Conservation (phyloP, 2,329 filamentous ascomycete genomes). For the Venturia asperata region DNA sequence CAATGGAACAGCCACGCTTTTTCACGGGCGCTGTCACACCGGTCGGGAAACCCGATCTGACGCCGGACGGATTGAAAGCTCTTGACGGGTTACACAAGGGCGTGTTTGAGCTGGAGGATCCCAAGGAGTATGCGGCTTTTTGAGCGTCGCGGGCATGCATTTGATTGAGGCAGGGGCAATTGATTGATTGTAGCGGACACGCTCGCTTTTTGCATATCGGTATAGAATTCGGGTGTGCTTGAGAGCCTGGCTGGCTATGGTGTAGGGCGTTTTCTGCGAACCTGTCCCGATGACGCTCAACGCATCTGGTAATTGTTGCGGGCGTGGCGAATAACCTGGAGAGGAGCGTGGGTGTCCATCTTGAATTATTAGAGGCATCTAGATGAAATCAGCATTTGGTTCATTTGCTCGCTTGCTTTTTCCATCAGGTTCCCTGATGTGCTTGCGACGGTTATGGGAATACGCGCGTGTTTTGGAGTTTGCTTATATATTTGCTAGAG, state of each 20-base stretch:
- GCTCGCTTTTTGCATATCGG: conserved; percentile 7
- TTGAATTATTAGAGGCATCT: no score
- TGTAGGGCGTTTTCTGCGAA: neutral
- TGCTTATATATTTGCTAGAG: no score
- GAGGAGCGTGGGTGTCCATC: no score
- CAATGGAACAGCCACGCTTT: conserved; percentile 59
- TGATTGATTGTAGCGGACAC: neutral
- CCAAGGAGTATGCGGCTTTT: conserved; percentile 36
- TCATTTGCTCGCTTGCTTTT: no score
- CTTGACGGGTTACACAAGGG: conserved; percentile 50
- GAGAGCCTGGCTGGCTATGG: neutral
- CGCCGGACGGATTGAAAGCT: conserved; percentile 52
- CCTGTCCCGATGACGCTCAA: neutral
- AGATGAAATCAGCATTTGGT: no score
- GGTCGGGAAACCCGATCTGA: conserved; percentile 56
- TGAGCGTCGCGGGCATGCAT: neutral
- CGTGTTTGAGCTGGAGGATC: conserved; percentile 43
- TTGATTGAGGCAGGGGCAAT: neutral
- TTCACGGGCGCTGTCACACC: conserved; percentile 61
- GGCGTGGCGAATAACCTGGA: no score
- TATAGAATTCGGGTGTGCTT: neutral
- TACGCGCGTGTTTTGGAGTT: no score
- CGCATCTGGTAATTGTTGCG: neutral
- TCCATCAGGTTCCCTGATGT: no score
- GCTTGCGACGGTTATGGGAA: no score